phyloP scores from a whole-genome alignment of 2,329 filamentous ascomycete genomes.

The Phaeosphaeriaceae sp. region DNA sequence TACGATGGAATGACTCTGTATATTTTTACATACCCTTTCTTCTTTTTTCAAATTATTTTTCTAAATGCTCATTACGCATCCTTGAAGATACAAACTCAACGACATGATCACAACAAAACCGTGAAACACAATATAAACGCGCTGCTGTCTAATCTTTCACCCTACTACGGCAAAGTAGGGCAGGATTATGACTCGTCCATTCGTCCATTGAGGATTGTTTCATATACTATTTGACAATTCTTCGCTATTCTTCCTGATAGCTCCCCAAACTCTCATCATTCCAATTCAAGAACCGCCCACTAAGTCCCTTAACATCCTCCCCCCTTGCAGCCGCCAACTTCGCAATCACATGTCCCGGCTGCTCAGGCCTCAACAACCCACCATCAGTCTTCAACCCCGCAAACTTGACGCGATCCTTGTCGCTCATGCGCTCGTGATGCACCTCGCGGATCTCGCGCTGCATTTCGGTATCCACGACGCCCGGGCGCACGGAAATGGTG shows the following conservation, averaged over 20 bases:
- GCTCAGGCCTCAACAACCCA: constrained; percentile 77
- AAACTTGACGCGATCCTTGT: constrained; percentile 69
- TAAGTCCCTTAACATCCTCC: constrained; percentile 69
- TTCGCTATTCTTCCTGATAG: constrained; percentile 34
- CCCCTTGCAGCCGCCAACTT: constrained; percentile 70
- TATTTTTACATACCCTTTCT: background rate
- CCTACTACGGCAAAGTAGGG: too few species aligned
- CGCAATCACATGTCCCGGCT: constrained; percentile 86
- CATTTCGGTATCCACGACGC: constrained; percentile 89
- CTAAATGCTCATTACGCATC: too few species aligned
- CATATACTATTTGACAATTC: too few species aligned
- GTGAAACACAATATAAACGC: too few species aligned
- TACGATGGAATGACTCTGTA: too few species aligned
- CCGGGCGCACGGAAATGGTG: constrained; percentile 76
- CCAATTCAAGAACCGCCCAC: constrained; percentile 73
- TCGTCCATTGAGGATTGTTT: too few species aligned
- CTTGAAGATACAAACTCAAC: too few species aligned
- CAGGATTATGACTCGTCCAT: too few species aligned
- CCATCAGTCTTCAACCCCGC: constrained; percentile 72
- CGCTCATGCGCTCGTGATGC: constrained; percentile 68
- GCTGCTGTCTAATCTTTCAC: too few species aligned
- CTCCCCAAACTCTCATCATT: constrained; percentile 36
- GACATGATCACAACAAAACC: too few species aligned
- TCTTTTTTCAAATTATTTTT: too few species aligned
- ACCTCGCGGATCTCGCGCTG: constrained; percentile 80